Percentiles rank a stretch among this genome's conserved stretches.
phyloP scores from a whole-genome alignment of 192 early-diverging fungal genomes.

The Cladochytrium replicatum region DNA sequence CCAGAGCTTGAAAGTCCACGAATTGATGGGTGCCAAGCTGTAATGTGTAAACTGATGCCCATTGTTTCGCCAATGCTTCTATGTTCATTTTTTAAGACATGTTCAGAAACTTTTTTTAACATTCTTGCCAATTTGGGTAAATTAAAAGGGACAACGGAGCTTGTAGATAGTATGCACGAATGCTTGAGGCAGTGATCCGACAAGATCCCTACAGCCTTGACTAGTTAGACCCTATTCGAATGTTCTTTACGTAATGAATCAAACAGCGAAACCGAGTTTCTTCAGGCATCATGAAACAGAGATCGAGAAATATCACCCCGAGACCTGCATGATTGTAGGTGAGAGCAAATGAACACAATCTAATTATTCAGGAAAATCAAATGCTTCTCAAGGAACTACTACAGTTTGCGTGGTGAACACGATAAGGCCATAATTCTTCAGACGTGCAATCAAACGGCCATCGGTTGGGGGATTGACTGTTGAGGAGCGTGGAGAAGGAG shows the following conservation, averaged over 20 bases:
- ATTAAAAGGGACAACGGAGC: no score
- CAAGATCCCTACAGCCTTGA: slow-evolving; percentile 73
- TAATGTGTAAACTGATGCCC: no score
- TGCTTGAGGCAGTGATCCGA: slow-evolving; percentile 60
- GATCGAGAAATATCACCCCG: slow-evolving; percentile 72
- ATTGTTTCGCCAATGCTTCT: no score
- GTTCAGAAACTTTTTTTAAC: no score
- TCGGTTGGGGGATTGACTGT: no score
- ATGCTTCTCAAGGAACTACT: slow-evolving; percentile 76
- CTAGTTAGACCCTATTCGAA: slow-evolving; percentile 78
- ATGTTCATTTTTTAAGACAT: no score
- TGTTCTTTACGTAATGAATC: slow-evolving; percentile 70
- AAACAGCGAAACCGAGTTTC: slow-evolving; percentile 55
- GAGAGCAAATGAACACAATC: neutral
- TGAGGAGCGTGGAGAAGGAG: no score
- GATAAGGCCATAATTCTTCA: slow-evolving; percentile 86
- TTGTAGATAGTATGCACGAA: slow-evolving; percentile 52
- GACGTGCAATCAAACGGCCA: slow-evolving; percentile 68
- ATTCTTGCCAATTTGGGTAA: no score
- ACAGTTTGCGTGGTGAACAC: slow-evolving; percentile 65
- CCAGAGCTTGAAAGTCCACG: slow-evolving; percentile 5
- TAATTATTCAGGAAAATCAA: slow-evolving; percentile 11
- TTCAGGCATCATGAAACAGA: slow-evolving; percentile 62
- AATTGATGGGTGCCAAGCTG: no score
- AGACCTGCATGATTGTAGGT: slow-evolving; percentile 57